phyloP scores from a whole-genome alignment of 2,329 filamentous ascomycete species.

The Fusarium nurragi region DNA sequence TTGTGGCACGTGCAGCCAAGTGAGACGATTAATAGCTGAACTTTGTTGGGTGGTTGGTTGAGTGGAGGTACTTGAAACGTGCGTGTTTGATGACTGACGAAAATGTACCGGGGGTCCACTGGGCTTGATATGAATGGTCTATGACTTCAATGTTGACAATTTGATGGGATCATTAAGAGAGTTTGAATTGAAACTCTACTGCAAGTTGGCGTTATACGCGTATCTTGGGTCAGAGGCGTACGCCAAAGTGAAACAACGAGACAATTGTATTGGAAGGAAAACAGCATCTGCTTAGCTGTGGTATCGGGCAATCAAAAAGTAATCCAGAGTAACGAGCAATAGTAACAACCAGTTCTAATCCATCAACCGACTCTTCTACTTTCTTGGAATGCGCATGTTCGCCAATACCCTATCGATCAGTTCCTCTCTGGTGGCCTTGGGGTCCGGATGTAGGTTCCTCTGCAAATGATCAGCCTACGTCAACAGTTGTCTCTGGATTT shows the following conservation, averaged over 20 bases:
- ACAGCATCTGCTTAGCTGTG: neutral
- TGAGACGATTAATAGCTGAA: conserved; percentile 36
- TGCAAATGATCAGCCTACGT: conserved; percentile 34
- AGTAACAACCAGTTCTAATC: neutral
- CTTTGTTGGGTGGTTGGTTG: conserved; percentile 44
- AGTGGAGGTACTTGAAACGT: conserved; percentile 31
- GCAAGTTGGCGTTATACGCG: neutral
- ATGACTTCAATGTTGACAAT: conserved; percentile 19
- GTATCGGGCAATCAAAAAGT: conserved; percentile 15
- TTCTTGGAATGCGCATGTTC: conserved; percentile 57
- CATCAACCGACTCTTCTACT: conserved; percentile 16
- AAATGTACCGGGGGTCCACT: conserved; percentile 32
- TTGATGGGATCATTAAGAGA: neutral
- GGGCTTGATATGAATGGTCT: conserved; percentile 13
- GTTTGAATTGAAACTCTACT: neutral
- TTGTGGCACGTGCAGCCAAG: conserved; percentile 42
- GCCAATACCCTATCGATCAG: conserved; percentile 57
- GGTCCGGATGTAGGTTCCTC: conserved; percentile 59
- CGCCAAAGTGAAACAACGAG: neutral
- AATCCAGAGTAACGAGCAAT: neutral
- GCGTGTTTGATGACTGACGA: conserved; percentile 10
- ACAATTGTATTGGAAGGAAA: neutral
- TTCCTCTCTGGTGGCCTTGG: conserved; percentile 56
- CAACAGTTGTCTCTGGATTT: neutral
- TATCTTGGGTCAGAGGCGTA: neutral